Base-by-base conservation (phyloP, 208 protist genomes). In the Porcisia hertigi region DNA sequence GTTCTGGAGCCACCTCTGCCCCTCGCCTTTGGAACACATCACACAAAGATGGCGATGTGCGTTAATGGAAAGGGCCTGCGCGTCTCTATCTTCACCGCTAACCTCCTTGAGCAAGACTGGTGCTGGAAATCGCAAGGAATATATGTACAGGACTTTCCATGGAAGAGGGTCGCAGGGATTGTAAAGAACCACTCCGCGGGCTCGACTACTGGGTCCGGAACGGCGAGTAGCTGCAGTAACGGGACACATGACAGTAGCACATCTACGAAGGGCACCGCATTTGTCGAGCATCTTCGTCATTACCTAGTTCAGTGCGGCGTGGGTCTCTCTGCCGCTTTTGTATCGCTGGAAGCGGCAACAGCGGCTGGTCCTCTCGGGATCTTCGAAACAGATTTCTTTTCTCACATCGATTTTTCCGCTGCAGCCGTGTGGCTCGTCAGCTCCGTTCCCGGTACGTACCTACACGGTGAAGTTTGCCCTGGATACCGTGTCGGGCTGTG, bases 121-220 rank as follows among this genome's bases (percentile, higher is more conserved):
- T 53, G 30, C 57, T 39, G 77, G 45, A 95, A 95, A 67, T 82
- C 86, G 39, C 91, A 97, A 73, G 93, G 89, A 2, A 84, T 94
- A 11, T 97, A 90, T 64, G 53, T 93, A 18, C 93, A 97, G 73
- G 93, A 97, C 72, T 97, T 97, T 78, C 93, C 93, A 1, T 75
- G 80, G 74, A 47, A 45, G 49, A 49, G 16, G 30, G 34, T 16
- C 6, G 45, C 11, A 20, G 55, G 7, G 34, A 36, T 30, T 16
- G 9, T 25, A 39, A 34, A 34, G 7, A 47, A 5, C 9, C 7
- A 25, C 39, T 49, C 49, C 60, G 66, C 45, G 9, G 59, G n/a
- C 14, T 5, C 23, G 41, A 49, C 41, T 11, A 34, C 16, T 7
- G 41, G 20, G 62, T 3, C 41, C 18, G 8, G 36, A 12, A 25